These are phyloP conservation scores for Solanum clarkiae DNA, from an alignment of 257 asterid species.

Conservation along the genomic window DNA sequence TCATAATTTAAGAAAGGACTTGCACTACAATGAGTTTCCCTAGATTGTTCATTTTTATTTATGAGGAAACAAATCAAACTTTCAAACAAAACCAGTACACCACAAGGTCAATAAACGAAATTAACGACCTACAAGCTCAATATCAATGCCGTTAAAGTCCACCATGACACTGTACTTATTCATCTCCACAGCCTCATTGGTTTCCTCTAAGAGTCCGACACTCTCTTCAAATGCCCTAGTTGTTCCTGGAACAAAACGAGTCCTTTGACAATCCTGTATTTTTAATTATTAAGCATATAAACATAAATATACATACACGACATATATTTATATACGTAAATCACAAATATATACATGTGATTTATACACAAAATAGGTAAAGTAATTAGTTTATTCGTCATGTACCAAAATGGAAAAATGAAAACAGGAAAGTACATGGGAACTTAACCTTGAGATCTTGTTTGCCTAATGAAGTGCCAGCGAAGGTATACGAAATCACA, in stretches of 20 bases:
- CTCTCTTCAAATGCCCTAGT: conserved; percentile 56
- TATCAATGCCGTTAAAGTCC: conserved; percentile 61
- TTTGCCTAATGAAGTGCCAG: conserved; percentile 68
- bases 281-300: no score
- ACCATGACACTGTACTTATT: conserved; percentile 69
- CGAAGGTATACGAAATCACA: conserved; percentile 73
- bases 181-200: conserved; percentile 93
- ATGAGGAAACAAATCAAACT: background rate
- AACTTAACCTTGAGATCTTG: conserved; percentile 44
- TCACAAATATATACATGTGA: background rate
- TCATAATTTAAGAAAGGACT: background rate
- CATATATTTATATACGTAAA: no score
- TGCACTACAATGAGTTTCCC: background rate
- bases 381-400: background rate
- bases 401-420: background rate
- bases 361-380: background rate
- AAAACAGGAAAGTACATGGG: background rate
- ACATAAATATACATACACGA: no score
- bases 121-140: conserved; percentile 34
- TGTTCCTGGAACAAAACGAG: conserved; percentile 33
- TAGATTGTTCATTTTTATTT: background rate
- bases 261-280: background rate
- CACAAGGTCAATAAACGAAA: background rate
- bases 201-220: conserved; percentile 54
- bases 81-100: background rate